phyloP scores from a whole-genome alignment of 169 alveolate genomes.

The Amoebophrya sp. region DNA sequence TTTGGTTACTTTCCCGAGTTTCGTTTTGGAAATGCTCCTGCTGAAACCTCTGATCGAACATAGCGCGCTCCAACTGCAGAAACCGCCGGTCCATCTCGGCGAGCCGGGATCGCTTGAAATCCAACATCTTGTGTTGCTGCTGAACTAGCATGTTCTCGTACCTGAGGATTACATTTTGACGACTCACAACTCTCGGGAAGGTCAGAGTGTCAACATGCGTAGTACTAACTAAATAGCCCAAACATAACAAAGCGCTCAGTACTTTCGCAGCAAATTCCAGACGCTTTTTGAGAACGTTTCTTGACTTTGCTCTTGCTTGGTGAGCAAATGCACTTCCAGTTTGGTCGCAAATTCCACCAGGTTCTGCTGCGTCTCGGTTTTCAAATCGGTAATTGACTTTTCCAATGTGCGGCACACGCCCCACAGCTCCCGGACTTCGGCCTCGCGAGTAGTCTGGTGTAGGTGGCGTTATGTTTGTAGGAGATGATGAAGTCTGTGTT shows the following conservation, averaged over 20 bases:
- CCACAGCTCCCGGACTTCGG: background rate
- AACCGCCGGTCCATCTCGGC: background rate
- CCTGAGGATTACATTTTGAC: too few relatives aligned
- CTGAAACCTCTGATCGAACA: background rate
- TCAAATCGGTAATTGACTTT: too few relatives aligned
- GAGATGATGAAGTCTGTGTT: too few relatives aligned
- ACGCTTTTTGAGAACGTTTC: background rate
- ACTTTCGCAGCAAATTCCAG: slow-evolving; percentile 6
- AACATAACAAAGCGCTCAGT: too few relatives aligned
- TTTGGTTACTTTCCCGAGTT: too few relatives aligned
- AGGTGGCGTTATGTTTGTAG: too few relatives aligned
- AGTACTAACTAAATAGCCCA: too few relatives aligned
- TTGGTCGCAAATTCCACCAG: background rate
- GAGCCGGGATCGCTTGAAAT: background rate
- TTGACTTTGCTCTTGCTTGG: background rate
- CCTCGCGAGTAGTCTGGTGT: background rate
- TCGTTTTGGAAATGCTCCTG: too few relatives aligned
- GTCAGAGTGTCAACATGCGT: too few relatives aligned
- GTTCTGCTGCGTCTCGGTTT: background rate
- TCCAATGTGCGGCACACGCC: background rate
- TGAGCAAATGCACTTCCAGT: background rate
- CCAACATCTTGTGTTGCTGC: background rate
- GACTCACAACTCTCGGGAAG: too few relatives aligned
- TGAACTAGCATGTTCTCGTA: background rate
- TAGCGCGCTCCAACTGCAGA: background rate